Conservation (phyloP, 2,329 filamentous ascomycete genomes). For the Calonectria montana region DNA sequence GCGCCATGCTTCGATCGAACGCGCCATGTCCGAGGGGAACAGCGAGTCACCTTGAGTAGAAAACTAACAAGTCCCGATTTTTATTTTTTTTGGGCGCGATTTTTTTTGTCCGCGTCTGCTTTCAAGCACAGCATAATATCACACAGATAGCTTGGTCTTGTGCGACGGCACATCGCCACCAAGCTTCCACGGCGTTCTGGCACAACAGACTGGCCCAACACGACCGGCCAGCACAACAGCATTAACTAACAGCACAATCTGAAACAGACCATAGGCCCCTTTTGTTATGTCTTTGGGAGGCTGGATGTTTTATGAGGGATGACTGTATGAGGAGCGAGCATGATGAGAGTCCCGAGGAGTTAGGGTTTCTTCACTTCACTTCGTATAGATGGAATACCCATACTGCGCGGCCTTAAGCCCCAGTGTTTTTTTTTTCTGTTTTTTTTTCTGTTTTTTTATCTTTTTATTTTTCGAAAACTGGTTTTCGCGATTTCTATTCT, state of each 20-base stretch:
- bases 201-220: conserved; percentile 23
- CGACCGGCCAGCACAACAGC: conserved; percentile 13
- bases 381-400: conserved; percentile 57
- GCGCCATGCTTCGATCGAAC: conserved; percentile 72
- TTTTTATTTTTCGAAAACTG: conserved; percentile 15
- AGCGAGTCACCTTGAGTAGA: conserved; percentile 44
- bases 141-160: conserved; percentile 29
- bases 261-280: conserved; percentile 20
- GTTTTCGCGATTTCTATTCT: conserved; percentile 11
- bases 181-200: conserved; percentile 37
- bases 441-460: conserved; percentile 18
- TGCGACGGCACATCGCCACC: conserved; percentile 31
- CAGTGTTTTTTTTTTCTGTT: conserved; percentile 20
- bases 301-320: conserved; percentile 38
- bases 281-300: conserved; percentile 23
- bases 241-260: conserved; percentile 34
- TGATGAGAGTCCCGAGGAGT: conserved; percentile 27
- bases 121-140: conserved; percentile 30
- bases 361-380: conserved; percentile 41
- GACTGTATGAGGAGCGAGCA: conserved; percentile 40
- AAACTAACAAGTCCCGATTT: conserved; percentile 13
- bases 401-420: conserved; percentile 33
- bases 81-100: conserved; percentile 23
- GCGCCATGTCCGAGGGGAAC: conserved; percentile 58
- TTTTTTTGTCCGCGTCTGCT: conserved; percentile 34